Base-by-base conservation (phyloP, 225 moss, liverwort and hornwort species). In the Neckera pumila region DNA sequence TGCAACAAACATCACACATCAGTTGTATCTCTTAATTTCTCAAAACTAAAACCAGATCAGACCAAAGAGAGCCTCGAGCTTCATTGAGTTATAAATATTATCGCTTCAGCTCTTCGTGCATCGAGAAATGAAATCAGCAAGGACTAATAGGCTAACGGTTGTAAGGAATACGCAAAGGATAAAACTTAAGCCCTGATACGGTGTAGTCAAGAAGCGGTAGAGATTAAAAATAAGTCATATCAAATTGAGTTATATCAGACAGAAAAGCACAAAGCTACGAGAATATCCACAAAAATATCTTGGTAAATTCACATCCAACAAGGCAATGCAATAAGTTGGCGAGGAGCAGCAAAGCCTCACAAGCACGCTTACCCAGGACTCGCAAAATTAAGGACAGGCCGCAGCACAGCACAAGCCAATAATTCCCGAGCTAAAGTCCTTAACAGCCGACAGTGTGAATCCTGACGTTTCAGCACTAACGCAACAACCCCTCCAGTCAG, bases 391-490 rank as follows among this genome's bases (percentile, higher is more conserved):
- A 95, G 93, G 40, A 95, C 90, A 57, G 95, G 95, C 74, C 84
- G 91, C 89, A 95, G 88, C 87, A 95, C 94, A 89, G 92, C 94
- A 92, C 95, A 92, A 81, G 94, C 92, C 89, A 95, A 89, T 65
- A 95, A 88, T 84, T 95, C 95, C 28, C 95, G 93, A 83, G 95
- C 93, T 90, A 95, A 86, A 85, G 89, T 91, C 84, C 91, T 91
- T 67, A 94, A 87, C 47, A 95, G 59, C 76, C 93, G 94, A 90
- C 94, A 94, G 42, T 92, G 93, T 66, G 87, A 83, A 88, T 94
- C 95, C 84, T 95, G 93, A 59, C 90, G 94, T 84, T 91, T 94
- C 87, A 95, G 86, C 76, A 95, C 95, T 84, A 94, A 85, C 43
- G 94, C 94, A 61, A 95, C 95, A 70, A 94, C 36, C 53, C 94